Evolutionary conservation across 305 asterid genomes (phyloP).

Genomic region (Nicotiana rustica): DNA sequence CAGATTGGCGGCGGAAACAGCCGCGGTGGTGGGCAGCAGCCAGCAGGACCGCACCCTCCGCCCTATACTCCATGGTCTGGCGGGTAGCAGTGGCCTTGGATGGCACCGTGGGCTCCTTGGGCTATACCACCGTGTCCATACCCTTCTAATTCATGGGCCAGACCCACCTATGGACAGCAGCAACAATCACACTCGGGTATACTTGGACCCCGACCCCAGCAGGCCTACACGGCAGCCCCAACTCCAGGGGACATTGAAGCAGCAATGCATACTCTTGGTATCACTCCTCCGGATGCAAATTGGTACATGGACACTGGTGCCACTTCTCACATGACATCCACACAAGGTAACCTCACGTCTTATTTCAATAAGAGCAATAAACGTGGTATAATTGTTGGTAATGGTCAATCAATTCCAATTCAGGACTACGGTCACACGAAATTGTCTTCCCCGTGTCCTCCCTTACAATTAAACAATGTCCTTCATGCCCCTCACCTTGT

Average conservation of each 20-base stretch:
- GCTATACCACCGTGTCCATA: background rate
- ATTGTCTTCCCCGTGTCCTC: background rate
- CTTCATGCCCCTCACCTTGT: too few relatives aligned
- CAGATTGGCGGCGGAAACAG: too few relatives aligned
- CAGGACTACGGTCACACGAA: background rate
- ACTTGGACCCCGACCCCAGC: background rate
- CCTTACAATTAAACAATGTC: background rate
- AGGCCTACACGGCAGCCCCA: background rate
- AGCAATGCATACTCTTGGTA: background rate
- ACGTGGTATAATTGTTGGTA: slow-evolving; percentile 11
- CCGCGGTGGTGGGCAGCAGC: background rate
- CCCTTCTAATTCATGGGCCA: background rate
- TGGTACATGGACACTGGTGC: slow-evolving; percentile 13
- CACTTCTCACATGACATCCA: background rate
- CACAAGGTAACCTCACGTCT: slow-evolving; percentile 13
- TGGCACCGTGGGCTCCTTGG: background rate
- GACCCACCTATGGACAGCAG: background rate
- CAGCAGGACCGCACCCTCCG: background rate
- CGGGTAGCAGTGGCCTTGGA: background rate
- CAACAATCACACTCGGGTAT: background rate
- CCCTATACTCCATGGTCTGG: background rate
- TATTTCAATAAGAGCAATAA: background rate
- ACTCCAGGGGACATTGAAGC: background rate
- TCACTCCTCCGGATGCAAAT: background rate
- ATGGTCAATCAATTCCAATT: background rate